Conservation (phyloP, 73 alveolate genomes). For the Strombidium stylifer region DNA sequence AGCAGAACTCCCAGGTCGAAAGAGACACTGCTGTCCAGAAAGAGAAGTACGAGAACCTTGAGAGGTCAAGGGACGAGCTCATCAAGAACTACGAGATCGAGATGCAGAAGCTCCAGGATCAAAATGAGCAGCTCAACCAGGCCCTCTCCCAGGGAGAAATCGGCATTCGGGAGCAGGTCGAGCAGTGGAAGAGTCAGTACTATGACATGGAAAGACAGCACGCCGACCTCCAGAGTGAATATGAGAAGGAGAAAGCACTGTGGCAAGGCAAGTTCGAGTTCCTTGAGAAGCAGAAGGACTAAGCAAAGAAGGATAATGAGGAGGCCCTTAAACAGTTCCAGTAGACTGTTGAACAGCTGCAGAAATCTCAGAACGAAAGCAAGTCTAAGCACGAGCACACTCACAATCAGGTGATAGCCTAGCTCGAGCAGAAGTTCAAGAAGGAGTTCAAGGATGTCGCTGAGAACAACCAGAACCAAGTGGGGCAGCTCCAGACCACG, state of each 20-base stretch:
- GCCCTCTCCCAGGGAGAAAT: slow-evolving; percentile 20
- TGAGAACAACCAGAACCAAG: slow-evolving; percentile 61
- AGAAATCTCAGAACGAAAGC: slow-evolving; percentile 30
- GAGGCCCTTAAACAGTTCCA: slow-evolving; percentile 89
- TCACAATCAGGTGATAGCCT: slow-evolving; percentile 7
- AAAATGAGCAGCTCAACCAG: slow-evolving; percentile 13
- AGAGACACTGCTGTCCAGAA: slow-evolving; percentile 51
- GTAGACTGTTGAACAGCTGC: slow-evolving; percentile 80
- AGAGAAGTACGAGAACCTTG: slow-evolving; percentile 41
- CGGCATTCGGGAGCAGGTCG: slow-evolving; percentile 24
- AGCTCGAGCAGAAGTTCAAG: slow-evolving; percentile 81
- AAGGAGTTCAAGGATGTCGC: slow-evolving; percentile 84
- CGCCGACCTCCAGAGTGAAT: slow-evolving; percentile 48
- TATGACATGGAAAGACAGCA: slow-evolving; percentile 15
- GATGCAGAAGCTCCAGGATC: background rate
- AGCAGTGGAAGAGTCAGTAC: slow-evolving; percentile 12
- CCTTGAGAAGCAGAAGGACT: slow-evolving; percentile 86
- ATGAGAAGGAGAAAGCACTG: slow-evolving; percentile 90
- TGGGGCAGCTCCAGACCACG: slow-evolving; percentile 36
- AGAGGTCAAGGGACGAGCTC: slow-evolving; percentile 12
- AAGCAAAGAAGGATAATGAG: slow-evolving; percentile 85
- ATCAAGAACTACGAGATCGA: slow-evolving; percentile 16
- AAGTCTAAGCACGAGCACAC: slow-evolving; percentile 20
- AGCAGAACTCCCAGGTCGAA: slow-evolving; percentile 24
- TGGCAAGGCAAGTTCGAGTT: slow-evolving; percentile 95